phyloP scores from a whole-genome alignment of 768 basidiomycete genomes.

The Collybiopsis luxurians region DNA sequence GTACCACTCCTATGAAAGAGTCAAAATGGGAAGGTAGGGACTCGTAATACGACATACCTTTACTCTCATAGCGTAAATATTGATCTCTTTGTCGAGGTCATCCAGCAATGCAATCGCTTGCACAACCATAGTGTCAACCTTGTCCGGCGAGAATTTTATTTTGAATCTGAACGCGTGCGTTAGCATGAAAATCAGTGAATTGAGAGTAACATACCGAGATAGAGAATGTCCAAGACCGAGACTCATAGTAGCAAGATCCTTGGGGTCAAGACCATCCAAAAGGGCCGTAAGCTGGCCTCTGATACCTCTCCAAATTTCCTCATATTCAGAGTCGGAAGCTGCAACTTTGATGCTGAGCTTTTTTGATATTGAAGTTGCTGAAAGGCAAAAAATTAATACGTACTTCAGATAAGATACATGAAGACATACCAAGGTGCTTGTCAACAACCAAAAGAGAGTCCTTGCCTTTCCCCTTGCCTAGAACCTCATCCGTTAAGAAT shows the following conservation, averaged over 20 bases:
- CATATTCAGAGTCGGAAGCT: conserved; percentile 49
- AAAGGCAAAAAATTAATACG: conserved; percentile 1
- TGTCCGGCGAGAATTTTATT: conserved; percentile 99
- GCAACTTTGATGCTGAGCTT: conserved; percentile 91
- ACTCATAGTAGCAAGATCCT: conserved; percentile 96
- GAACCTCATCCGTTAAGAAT: conserved; percentile 82
- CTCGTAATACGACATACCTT: conserved; percentile 58
- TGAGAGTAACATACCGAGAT: conserved; percentile 60
- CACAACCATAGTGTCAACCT: conserved; percentile 99
- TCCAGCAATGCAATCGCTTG: conserved; percentile 98
- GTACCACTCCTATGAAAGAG: conserved; percentile 86
- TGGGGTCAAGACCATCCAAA: conserved; percentile 87
- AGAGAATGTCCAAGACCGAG: conserved; percentile 96
- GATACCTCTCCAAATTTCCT: conserved; percentile 95
- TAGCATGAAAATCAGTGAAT: background rate
- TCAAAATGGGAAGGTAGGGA: background rate
- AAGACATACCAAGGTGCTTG: conserved; percentile 78
- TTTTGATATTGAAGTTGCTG: conserved; percentile 87
- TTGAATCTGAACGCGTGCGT: conserved; percentile 74
- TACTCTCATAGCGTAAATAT: conserved; percentile 98
- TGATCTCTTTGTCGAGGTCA: conserved; percentile 99
- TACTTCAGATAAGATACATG: background rate
- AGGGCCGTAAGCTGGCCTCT: conserved; percentile 83
- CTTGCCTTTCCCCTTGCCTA: conserved; percentile 89
- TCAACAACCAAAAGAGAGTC: conserved; percentile 86